These are phyloP conservation scores for Spathaspora passalidarum DNA, from an alignment of 805 yeast species.

Conservation along the genomic window DNA sequence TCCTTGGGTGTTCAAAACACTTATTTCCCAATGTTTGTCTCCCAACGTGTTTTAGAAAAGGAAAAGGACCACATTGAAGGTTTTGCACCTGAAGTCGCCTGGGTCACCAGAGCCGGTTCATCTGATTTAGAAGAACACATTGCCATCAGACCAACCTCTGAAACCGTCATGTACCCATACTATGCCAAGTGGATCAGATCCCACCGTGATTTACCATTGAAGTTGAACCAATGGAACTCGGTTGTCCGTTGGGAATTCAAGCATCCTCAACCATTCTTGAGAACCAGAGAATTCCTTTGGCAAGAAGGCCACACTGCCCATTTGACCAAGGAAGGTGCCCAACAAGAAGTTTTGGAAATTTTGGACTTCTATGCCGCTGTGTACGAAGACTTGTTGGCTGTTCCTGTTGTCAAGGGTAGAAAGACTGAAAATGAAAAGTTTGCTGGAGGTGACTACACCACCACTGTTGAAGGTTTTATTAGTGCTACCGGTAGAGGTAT, in stretches of 20 bases:
- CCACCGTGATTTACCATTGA: constrained; percentile 95
- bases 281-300: constrained; percentile 99
- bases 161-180: constrained; percentile 99
- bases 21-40: constrained; percentile 98
- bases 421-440: constrained; percentile 98
- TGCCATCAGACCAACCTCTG: constrained; percentile 99
- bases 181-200: constrained; percentile 99
- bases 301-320: constrained; percentile 99
- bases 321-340: constrained; percentile 77
- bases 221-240: constrained; percentile 98
- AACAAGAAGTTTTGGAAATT: constrained; percentile 78
- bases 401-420: constrained; percentile 91
- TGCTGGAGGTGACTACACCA: constrained; percentile 96
- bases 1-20: constrained; percentile 89
- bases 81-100: constrained; percentile 99
- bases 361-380: constrained; percentile 81
- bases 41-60: constrained; percentile 86
- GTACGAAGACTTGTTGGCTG: constrained; percentile 91
- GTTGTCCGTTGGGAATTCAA: constrained; percentile 99
- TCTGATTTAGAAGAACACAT: constrained; percentile 96
- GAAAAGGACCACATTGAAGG: constrained; percentile 99
- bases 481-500: constrained; percentile 99
- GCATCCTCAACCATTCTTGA: constrained; percentile 98
- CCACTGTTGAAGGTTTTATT: constrained; percentile 94
- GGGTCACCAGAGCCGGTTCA: constrained; percentile 96